Percentiles rank a stretch among this genome's conserved stretches.
These are phyloP conservation scores for Flaveria linearis DNA, from an alignment of 129 eudicot genomes.

Conservation along the genomic window DNA sequence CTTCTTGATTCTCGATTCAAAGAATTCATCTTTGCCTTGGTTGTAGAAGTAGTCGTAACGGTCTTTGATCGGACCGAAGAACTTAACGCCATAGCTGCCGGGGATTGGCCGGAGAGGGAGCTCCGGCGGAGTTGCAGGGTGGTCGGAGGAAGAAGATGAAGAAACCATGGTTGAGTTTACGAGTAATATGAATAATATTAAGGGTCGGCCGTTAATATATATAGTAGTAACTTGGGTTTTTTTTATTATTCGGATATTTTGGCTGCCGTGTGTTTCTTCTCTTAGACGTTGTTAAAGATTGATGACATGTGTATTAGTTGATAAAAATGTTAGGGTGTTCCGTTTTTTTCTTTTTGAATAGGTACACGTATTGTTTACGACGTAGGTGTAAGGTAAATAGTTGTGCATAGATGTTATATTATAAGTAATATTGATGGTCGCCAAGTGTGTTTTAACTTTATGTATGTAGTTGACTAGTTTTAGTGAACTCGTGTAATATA, in stretches of 20 bases:
- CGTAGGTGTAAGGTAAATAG: background rate
- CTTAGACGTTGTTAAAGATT: background rate
- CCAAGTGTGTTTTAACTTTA: background rate
- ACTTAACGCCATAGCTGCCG: conserved; percentile 56
- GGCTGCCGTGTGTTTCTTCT: background rate
- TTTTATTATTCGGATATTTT: background rate
- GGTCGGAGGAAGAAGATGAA: conserved; percentile 23
- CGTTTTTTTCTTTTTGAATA: too few species aligned
- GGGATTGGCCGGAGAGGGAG: conserved; percentile 56
- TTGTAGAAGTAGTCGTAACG: conserved; percentile 58
- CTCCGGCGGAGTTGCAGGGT: conserved; percentile 13
- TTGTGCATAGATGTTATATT: background rate
- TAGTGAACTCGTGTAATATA: too few species aligned
- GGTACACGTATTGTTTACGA: background rate
- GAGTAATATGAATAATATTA: background rate
- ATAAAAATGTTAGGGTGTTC: background rate
- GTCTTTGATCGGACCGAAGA: conserved; percentile 61
- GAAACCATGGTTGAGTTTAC: conserved; percentile 26
- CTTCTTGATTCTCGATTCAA: conserved; percentile 48
- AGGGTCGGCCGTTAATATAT: background rate
- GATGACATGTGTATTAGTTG: too few species aligned
- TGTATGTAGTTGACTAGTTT: background rate
- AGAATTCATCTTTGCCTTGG: conserved; percentile 66
- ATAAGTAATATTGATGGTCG: background rate
- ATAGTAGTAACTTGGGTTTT: background rate